These are phyloP conservation scores for Diaporthe destruens DNA, from an alignment of 2,329 filamentous ascomycete genomes.

Conservation along the genomic window DNA sequence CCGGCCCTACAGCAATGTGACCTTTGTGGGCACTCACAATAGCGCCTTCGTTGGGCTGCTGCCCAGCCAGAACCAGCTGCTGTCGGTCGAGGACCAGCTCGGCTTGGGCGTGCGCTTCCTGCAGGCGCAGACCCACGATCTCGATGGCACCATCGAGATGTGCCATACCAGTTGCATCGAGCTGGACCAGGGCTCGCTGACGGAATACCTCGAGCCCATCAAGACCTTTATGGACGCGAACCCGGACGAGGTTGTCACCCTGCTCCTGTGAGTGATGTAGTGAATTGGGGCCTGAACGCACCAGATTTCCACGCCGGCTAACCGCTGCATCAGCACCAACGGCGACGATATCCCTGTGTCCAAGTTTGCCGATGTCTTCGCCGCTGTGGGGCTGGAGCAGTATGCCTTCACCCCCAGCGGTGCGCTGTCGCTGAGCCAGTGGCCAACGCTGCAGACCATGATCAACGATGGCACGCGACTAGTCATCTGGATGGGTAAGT, in stretches of 20 bases:
- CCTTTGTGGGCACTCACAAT: constrained; percentile 75
- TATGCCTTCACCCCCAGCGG: constrained; percentile 67
- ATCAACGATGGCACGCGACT: constrained; percentile 74
- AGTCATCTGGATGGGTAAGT: constrained; percentile 76
- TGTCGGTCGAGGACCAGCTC: constrained; percentile 69
- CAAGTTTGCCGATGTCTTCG: constrained; percentile 68
- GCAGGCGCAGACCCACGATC: constrained; percentile 72
- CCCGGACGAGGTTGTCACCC: constrained; percentile 70
- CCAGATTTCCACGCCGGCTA: constrained; percentile 2
- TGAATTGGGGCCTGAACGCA: background rate
- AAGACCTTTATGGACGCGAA: constrained; percentile 72
- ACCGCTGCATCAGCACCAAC: constrained; percentile 60
- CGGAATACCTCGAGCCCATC: constrained; percentile 66
- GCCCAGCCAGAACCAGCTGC: constrained; percentile 70
- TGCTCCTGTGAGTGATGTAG: constrained; percentile 59
- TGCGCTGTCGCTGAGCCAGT: constrained; percentile 58
- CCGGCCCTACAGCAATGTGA: constrained; percentile 69
- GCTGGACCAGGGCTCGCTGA: constrained; percentile 69
- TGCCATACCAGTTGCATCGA: constrained; percentile 75
- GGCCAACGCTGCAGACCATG: constrained; percentile 79
- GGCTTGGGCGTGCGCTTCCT: constrained; percentile 73
- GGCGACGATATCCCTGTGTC: constrained; percentile 67
- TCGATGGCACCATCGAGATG: constrained; percentile 65
- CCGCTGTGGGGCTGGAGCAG: constrained; percentile 65
- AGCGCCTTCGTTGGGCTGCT: constrained; percentile 71